These are phyloP conservation scores for Backusella liffmaniae DNA, from an alignment of 192 early-diverging fungal genomes.

Conservation along the genomic window DNA sequence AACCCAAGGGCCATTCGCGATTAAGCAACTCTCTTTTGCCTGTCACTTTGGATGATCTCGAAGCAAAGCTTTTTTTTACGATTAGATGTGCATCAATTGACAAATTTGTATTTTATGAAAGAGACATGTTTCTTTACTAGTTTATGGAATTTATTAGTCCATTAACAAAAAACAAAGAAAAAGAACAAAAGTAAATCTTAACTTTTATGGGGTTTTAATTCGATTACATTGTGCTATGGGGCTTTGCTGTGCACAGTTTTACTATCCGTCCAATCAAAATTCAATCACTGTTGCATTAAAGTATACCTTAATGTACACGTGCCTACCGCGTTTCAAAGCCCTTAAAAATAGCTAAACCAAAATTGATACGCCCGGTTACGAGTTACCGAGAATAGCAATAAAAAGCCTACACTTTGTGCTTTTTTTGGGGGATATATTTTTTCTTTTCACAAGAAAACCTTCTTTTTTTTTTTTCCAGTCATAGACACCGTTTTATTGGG, in stretches of 20 bases:
- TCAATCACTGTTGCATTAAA: too few relatives aligned
- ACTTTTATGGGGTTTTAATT: not conserved
- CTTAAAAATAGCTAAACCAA: not conserved
- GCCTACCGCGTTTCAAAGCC: not conserved
- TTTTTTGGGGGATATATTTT: too few relatives aligned
- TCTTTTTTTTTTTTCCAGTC: too few relatives aligned
- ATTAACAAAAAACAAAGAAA: too few relatives aligned
- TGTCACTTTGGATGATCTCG: too few relatives aligned
- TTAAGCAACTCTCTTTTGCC: not conserved
- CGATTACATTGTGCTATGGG: not conserved
- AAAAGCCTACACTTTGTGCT: not conserved
- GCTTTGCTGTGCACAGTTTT: not conserved
- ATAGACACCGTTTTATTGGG: not conserved
- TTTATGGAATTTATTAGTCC: too few relatives aligned
- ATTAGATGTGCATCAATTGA: too few relatives aligned
- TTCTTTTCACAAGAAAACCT: not conserved
- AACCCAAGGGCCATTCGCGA: not conserved
- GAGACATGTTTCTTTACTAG: too few relatives aligned
- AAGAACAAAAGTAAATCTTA: not conserved
- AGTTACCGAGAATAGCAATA: not conserved
- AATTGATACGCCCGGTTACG: not conserved
- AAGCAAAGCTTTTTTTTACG: too few relatives aligned
- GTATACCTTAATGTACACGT: not conserved
- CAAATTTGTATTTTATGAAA: too few relatives aligned
- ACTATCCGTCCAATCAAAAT: too few relatives aligned